Evolutionary conservation across 345 rosid species (phyloP), one percentile per base, ranked within the genome.

Genomic region (Camelina laxa): DNA sequence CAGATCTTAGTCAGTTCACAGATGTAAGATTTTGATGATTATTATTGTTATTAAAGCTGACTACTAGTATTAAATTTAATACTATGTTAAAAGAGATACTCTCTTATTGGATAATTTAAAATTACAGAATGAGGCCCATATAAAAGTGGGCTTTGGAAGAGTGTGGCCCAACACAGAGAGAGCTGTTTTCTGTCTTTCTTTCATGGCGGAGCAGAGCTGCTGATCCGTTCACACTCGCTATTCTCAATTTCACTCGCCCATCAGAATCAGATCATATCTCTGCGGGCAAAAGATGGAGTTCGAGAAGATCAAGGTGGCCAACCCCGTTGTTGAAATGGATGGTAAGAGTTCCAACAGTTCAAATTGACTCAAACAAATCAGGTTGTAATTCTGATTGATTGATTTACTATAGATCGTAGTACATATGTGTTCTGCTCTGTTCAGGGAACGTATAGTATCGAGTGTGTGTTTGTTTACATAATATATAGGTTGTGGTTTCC

Each of bases 271-370:
- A 44, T 39, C 42, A 39, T 55, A 57, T 9, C n/a, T 31, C 61
- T 31, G 14, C 41, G 61, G 41, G 41, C 39, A 1, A 57, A 56
- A 74, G 56, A 85, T 85, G 92, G 87, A 54, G 2, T 80, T 75
- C 55, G 58, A 81, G 77, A 87, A 78, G 85, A 83, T 85, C 69
- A 85, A 85, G 69, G 89, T 85, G 36, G 72, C 21, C 66, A 84
- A 81, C 22, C 89, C 92, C 69, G 60, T 87, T 30, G 86, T 85
- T 30, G 86, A 85, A 70, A 84, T 87, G 89, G 87, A 87, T 51
- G 87, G 86, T 84, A 30, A 59, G 53, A 33, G 58, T 47, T 66
- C 33, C 24, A 64, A 65, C 30, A 11, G 9, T 47, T 65, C 15
- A 9, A 9, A 31, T 57, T 57, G 10, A 16, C 31, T 60, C 33